A percentile compares a stretch with the other conserved stretches of the same genome.
Evolutionary conservation across 257 asterid species (phyloP).

Genomic region (Nicotiana benthamiana): DNA sequence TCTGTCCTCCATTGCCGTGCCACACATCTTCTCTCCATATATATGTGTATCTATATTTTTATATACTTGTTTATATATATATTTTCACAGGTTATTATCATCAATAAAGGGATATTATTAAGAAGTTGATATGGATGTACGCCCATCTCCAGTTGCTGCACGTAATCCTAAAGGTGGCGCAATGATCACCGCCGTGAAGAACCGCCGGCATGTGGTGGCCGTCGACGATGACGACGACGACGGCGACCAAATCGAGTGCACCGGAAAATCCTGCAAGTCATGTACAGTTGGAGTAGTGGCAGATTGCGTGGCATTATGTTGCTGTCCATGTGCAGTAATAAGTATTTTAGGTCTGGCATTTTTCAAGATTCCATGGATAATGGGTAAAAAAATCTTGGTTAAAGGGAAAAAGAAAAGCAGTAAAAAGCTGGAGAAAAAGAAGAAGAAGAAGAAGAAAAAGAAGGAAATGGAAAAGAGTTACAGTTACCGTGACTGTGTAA

Average conservation of each 20-base stretch:
- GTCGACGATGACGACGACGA: slow-evolving; percentile 17
- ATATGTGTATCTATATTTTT: too few species aligned
- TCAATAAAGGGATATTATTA: background rate
- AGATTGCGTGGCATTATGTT: slow-evolving; percentile 92
- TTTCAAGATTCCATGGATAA: slow-evolving; percentile 71
- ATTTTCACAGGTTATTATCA: background rate
- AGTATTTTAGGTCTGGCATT: slow-evolving; percentile 58
- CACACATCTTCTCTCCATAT: background rate
- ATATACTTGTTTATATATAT: too few species aligned
- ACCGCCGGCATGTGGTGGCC: slow-evolving; percentile 10
- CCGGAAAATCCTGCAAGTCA: slow-evolving; percentile 69
- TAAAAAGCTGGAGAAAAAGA: slow-evolving; percentile 19
- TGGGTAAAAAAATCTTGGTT: slow-evolving; percentile 49
- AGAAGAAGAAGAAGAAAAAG: background rate
- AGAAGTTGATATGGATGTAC: slow-evolving; percentile 18
- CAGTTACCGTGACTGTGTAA: slow-evolving; percentile 15
- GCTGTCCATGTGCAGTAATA: slow-evolving; percentile 90
- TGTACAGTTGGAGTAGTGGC: slow-evolving; percentile 87
- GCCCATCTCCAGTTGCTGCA: slow-evolving; percentile 14
- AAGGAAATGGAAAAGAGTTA: slow-evolving; percentile 10
- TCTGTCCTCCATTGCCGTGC: background rate
- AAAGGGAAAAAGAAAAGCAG: slow-evolving; percentile 24
- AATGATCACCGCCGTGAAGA: slow-evolving; percentile 13
- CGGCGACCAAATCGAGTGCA: slow-evolving; percentile 39
- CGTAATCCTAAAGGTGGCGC: background rate